Conservation (phyloP, 2,329 filamentous ascomycete species). For the Pseudogymnoascus destructans region DNA sequence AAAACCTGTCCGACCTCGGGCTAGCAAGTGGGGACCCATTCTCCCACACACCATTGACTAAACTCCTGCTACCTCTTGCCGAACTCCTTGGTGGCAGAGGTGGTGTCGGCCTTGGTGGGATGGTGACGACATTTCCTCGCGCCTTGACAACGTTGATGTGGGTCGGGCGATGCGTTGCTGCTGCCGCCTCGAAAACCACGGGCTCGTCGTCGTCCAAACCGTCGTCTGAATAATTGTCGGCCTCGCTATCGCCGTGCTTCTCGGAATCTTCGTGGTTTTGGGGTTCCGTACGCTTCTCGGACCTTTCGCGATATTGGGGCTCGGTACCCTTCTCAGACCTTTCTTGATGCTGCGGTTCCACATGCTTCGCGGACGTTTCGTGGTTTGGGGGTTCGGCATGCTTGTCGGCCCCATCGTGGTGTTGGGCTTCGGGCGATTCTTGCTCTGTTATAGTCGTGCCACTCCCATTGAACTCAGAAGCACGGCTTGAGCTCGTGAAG, state of each 20-base stretch:
- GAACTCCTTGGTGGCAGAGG: slow-evolving; percentile 62
- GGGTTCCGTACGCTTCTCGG: slow-evolving; percentile 26
- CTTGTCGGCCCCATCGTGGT: slow-evolving; percentile 23
- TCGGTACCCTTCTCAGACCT: slow-evolving; percentile 27
- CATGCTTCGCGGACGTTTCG: slow-evolving; percentile 24
- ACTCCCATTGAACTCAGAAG: slow-evolving; percentile 21
- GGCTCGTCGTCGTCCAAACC: slow-evolving; percentile 45
- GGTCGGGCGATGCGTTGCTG: slow-evolving; percentile 38
- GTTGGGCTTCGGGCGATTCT: slow-evolving; percentile 19
- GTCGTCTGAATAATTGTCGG: slow-evolving; percentile 37
- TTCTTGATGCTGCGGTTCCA: slow-evolving; percentile 23
- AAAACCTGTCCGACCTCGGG: slow-evolving; percentile 9
- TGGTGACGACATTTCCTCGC: slow-evolving; percentile 70
- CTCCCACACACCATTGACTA: slow-evolving; percentile 15
- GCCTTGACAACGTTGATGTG: slow-evolving; percentile 30
- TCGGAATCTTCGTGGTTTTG: slow-evolving; percentile 25
- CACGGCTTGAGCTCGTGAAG: slow-evolving; percentile 16
- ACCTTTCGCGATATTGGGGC: slow-evolving; percentile 22
- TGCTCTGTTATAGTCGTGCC: slow-evolving; percentile 6
- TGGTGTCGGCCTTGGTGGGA: slow-evolving; percentile 70
- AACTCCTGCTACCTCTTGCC: slow-evolving; percentile 28
- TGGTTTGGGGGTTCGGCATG: slow-evolving; percentile 25
- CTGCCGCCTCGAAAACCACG: slow-evolving; percentile 54
- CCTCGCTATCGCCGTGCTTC: slow-evolving; percentile 35
- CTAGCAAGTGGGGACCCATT: slow-evolving; percentile 13